Conservation (phyloP, 306 rosid genomes). For the Malus fusca region DNA sequence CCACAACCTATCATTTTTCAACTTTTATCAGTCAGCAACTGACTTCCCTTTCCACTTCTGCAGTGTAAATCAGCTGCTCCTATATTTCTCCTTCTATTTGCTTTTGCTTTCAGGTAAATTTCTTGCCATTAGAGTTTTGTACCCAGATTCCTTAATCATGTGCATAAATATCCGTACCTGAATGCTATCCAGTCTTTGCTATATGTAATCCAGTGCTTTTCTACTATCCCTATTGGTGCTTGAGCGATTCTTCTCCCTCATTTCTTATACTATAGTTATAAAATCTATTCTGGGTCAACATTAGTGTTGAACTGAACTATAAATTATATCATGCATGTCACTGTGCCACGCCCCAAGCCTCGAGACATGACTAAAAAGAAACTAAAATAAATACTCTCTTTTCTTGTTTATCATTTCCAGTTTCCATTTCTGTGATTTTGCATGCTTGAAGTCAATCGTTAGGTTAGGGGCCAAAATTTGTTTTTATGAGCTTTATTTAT, state of each 20-base stretch:
- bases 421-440: background rate
- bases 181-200: background rate
- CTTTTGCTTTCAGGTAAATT: slow-evolving; percentile 86
- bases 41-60: slow-evolving; percentile 23
- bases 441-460: background rate
- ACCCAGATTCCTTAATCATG: background rate
- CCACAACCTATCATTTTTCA: background rate
- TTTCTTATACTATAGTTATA: background rate
- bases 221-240: background rate
- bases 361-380: too few relatives aligned
- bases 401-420: background rate
- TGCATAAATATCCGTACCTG: slow-evolving; percentile 4
- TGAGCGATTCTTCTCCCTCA: background rate
- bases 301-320: background rate
- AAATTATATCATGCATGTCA: background rate
- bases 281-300: background rate
- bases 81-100: slow-evolving; percentile 90
- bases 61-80: slow-evolving; percentile 99
- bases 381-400: too few relatives aligned
- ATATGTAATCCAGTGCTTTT: background rate
- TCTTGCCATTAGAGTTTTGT: slow-evolving; percentile 20
- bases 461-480: background rate
- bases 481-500: too few relatives aligned
- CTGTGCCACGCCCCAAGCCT: background rate
- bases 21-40: slow-evolving; percentile 15